phyloP scores from a whole-genome alignment of 345 rosid species.

The Garcia nutans region DNA sequence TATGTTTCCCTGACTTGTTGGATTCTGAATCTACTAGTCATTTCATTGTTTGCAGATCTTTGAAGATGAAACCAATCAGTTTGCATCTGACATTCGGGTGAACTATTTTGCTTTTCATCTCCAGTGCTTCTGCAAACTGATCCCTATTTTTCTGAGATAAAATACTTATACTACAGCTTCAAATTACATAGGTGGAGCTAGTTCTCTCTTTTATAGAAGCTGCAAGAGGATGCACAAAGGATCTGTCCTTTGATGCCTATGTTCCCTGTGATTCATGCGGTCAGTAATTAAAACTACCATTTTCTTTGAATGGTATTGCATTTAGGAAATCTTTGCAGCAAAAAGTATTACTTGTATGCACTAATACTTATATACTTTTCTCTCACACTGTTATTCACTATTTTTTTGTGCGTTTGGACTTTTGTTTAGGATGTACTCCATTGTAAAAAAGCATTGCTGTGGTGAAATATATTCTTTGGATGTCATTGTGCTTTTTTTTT shows the following conservation, averaged over 20 bases:
- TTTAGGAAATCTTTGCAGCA: conserved; percentile 5
- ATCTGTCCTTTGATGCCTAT: conserved; percentile 65
- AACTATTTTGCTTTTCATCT: conserved; percentile 19
- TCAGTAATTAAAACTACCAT: conserved; percentile 36
- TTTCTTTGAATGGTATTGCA: conserved; percentile 2
- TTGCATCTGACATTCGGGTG: conserved; percentile 73
- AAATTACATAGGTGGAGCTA: conserved; percentile 54
- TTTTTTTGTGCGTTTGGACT: not conserved
- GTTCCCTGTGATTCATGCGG: conserved; percentile 84
- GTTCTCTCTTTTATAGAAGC: conserved; percentile 81
- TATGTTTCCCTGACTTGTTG: conserved; percentile 16
- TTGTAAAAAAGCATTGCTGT: not conserved
- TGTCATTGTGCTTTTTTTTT: not conserved
- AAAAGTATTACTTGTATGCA: conserved; percentile 1
- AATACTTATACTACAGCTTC: conserved; percentile 18
- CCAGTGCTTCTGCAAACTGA: conserved; percentile 19
- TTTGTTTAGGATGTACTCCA: not conserved
- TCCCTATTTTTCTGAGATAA: conserved; percentile 18
- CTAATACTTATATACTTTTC: not conserved
- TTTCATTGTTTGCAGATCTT: conserved; percentile 57
- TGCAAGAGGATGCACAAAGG: conserved; percentile 79
- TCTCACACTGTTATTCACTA: not conserved
- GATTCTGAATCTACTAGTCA: conserved; percentile 18
- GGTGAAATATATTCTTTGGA: not conserved
- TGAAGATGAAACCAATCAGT: conserved; percentile 49